Evolutionary conservation across 2,329 filamentous ascomycete genomes (phyloP).

Genomic region (Cytospora piceicola): DNA sequence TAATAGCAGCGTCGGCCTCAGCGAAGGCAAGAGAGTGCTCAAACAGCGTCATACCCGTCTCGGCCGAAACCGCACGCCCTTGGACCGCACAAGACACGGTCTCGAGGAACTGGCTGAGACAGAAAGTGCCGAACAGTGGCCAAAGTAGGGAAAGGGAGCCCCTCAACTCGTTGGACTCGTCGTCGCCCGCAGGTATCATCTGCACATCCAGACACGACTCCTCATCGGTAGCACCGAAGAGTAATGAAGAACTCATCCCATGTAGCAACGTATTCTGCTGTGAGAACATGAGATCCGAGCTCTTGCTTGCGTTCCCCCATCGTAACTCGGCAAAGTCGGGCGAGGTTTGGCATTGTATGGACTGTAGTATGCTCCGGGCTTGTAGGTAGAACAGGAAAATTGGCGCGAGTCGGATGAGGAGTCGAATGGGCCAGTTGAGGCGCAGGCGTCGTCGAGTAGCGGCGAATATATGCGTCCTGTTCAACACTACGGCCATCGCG

Average conservation of each 20-base stretch:
- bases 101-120: conserved; percentile 84
- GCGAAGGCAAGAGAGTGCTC: conserved; percentile 96
- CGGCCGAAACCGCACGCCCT: conserved; percentile 76
- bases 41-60: conserved; percentile 95
- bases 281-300: conserved; percentile 70
- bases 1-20: conserved; percentile 88
- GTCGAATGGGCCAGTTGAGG: conserved; percentile 72
- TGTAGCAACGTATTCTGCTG: conserved; percentile 73
- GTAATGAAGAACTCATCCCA: conserved; percentile 68
- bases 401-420: conserved; percentile 71
- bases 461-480: conserved; percentile 91
- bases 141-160: conserved; percentile 80
- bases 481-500: conserved; percentile 82
- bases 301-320: conserved; percentile 69
- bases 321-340: conserved; percentile 70
- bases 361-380: conserved; percentile 72
- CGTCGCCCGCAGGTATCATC: conserved; percentile 66
- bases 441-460: conserved; percentile 81
- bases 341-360: conserved; percentile 90
- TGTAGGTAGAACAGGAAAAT: conserved; percentile 73
- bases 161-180: conserved; percentile 59
- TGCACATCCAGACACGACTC: conserved; percentile 74
- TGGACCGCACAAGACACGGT: conserved; percentile 87
- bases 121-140: conserved; percentile 73
- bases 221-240: conserved; percentile 75